phyloP scores from a whole-genome alignment of 257 asterid genomes.

The Nyctanthes arbortristis region DNA sequence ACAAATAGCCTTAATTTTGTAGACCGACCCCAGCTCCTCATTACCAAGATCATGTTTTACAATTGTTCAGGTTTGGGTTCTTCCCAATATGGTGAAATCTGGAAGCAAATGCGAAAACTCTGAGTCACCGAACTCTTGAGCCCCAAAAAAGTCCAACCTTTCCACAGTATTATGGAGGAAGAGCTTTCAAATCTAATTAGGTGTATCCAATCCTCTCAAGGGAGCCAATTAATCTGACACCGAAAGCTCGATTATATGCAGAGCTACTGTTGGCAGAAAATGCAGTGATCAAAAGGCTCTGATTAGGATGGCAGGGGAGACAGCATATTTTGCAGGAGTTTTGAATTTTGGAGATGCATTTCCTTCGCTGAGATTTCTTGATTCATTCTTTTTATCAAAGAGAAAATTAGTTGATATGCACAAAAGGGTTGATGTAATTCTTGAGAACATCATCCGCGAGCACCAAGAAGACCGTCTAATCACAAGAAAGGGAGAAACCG shows the following conservation, averaged over 20 bases:
- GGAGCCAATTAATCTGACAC: background rate
- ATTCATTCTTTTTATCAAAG: background rate
- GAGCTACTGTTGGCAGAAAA: background rate
- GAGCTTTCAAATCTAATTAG: background rate
- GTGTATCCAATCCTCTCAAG: background rate
- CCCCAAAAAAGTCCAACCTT: background rate
- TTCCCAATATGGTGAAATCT: conserved; percentile 22
- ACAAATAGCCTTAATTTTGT: conserved; percentile 31
- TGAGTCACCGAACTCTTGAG: conserved; percentile 24
- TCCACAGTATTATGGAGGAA: background rate
- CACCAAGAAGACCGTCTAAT: background rate
- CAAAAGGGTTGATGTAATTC: background rate
- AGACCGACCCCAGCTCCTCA: conserved; percentile 7
- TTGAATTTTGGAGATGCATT: background rate
- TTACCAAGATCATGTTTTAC: background rate
- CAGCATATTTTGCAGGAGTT: background rate
- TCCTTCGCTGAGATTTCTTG: conserved; percentile 2
- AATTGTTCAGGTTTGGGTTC: conserved; percentile 12
- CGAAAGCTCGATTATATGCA: background rate
- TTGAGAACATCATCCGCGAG: background rate
- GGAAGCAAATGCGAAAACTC: conserved; percentile 21
- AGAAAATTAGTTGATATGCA: background rate
- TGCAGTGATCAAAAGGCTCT: background rate
- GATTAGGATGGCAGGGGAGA: background rate
- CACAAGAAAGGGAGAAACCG: background rate